phyloP scores from a whole-genome alignment of 2,329 filamentous ascomycete genomes.

The Paracamarosporium sp. region DNA sequence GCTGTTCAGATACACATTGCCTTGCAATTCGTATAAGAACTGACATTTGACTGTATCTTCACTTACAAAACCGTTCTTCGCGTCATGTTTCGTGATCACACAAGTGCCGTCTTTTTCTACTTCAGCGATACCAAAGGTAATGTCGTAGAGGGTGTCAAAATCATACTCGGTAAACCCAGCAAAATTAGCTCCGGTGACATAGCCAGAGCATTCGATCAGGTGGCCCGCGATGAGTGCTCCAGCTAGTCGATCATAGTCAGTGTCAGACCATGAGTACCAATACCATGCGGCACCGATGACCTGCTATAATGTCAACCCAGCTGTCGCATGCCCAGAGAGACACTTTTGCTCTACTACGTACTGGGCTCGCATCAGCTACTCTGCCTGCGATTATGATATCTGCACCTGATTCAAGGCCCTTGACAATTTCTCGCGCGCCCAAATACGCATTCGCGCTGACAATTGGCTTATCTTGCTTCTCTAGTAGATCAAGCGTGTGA shows the following conservation, averaged over 20 bases:
- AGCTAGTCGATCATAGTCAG: conserved; percentile 57
- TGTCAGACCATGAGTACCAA: conserved; percentile 61
- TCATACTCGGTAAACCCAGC: conserved; percentile 57
- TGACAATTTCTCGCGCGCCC: conserved; percentile 50
- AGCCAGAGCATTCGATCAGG: conserved; percentile 54
- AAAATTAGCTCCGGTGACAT: conserved; percentile 63
- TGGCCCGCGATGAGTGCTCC: conserved; percentile 53
- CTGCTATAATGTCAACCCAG: conserved; percentile 12
- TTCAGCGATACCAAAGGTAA: conserved; percentile 59
- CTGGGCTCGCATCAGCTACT: conserved; percentile 43
- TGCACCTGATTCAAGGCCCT: conserved; percentile 37
- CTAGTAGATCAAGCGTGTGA: conserved; percentile 48
- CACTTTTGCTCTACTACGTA: conserved; percentile 16
- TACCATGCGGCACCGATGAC: conserved; percentile 64
- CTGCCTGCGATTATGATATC: conserved; percentile 44
- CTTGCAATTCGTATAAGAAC: conserved; percentile 56
- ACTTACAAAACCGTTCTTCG: conserved; percentile 46
- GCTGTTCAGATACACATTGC: conserved; percentile 53
- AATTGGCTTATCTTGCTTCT: conserved; percentile 45
- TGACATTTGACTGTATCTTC: conserved; percentile 48
- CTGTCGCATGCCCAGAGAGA: background rate
- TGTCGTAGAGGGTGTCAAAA: conserved; percentile 51
- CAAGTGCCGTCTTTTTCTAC: conserved; percentile 54
- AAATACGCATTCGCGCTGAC: conserved; percentile 61
- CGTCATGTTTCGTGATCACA: conserved; percentile 58